These are phyloP conservation scores for Chenopodium album DNA, from an alignment of 148 eudicot species.

Conservation along the genomic window DNA sequence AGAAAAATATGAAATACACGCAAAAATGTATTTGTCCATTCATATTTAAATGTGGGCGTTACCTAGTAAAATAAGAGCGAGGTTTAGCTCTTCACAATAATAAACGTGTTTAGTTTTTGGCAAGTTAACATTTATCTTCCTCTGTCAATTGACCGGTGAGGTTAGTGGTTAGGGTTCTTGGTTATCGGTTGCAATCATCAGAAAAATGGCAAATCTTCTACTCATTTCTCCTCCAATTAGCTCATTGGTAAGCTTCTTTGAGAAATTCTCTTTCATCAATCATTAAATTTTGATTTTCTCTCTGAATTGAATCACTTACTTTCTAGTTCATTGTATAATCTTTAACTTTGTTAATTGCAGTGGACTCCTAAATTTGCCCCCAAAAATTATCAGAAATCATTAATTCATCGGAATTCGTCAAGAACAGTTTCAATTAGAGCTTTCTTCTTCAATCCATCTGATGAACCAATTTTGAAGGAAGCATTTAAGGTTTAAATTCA, in stretches of 20 bases:
- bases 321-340: not conserved
- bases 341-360: constrained; percentile 14
- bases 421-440: constrained; percentile 28
- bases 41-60: too few species aligned
- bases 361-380: not conserved
- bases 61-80: too few species aligned
- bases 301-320: not conserved
- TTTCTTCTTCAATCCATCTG: constrained; percentile 42
- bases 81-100: too few species aligned
- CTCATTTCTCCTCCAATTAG: constrained; percentile 4
- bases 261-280: not conserved
- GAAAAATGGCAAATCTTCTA: constrained; percentile 18
- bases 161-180: not conserved
- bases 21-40: too few species aligned
- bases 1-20: too few species aligned
- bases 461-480: constrained; percentile 53
- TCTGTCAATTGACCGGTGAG: not conserved
- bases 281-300: not conserved
- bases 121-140: not conserved
- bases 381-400: not conserved
- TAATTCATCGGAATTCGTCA: not conserved
- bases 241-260: constrained; percentile 14
- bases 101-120: too few species aligned
- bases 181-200: not conserved
- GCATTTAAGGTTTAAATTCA: constrained; percentile 45